phyloP scores from a whole-genome alignment of 768 basidiomycete genomes.

The Leccinum variicolor region DNA sequence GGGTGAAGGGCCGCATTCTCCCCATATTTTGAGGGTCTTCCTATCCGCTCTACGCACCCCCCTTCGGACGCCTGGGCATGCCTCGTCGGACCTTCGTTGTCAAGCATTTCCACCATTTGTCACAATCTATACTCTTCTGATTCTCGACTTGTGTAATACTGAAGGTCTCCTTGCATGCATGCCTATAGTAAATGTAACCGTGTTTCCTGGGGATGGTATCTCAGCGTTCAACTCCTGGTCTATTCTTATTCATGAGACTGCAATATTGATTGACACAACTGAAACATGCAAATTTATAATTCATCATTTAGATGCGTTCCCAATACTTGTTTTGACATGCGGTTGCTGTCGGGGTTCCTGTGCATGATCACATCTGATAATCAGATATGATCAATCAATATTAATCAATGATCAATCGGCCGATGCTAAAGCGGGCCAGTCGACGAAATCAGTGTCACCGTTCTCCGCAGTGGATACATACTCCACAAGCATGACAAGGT shows the following conservation, averaged over 20 bases:
- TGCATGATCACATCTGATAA: background rate
- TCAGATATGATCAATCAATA: background rate
- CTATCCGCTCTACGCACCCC: background rate
- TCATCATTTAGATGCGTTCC: background rate
- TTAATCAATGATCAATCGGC: background rate
- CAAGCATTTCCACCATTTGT: background rate
- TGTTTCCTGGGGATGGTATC: background rate
- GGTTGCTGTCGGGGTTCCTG: background rate
- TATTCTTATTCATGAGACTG: too few species aligned
- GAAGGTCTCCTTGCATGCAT: background rate
- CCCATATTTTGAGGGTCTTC: background rate
- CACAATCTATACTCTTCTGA: slow-evolving; percentile 3
- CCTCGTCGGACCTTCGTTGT: background rate
- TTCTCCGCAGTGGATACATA: background rate
- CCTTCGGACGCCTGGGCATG: background rate
- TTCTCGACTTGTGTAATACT: background rate
- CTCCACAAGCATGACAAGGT: background rate
- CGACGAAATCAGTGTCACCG: too few species aligned
- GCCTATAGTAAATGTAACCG: background rate
- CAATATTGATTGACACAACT: background rate
- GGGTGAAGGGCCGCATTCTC: slow-evolving; percentile 21
- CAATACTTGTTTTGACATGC: background rate
- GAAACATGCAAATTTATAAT: background rate
- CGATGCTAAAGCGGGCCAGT: background rate
- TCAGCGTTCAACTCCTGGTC: background rate